Evolutionary conservation across 768 basidiomycete species (phyloP).

Genomic region (Tricholoma sp.): DNA sequence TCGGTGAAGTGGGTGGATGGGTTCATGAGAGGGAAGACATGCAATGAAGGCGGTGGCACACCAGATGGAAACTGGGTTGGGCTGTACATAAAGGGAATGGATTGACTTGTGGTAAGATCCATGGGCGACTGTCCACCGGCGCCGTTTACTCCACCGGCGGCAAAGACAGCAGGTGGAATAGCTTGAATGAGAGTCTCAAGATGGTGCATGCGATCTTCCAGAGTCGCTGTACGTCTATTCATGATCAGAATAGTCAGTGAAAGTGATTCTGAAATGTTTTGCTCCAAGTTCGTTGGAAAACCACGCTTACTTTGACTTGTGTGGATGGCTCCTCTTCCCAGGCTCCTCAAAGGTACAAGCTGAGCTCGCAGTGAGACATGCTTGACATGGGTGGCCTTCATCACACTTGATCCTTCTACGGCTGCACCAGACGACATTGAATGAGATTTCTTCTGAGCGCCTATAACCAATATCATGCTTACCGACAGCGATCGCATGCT

Average conservation of each 20-base stretch:
- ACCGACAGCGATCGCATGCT: conserved; percentile 91
- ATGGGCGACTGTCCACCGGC: conserved; percentile 26
- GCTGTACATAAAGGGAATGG: conserved; percentile 22
- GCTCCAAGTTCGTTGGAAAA: not conserved
- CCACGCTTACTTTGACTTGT: conserved; percentile 75
- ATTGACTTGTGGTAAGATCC: conserved; percentile 22
- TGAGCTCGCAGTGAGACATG: conserved; percentile 77
- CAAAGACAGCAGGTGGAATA: conserved; percentile 77
- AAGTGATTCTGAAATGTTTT: not conserved
- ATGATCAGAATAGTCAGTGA: conserved; percentile 2
- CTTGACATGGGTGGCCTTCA: conserved; percentile 85
- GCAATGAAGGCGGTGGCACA: conserved; percentile 74
- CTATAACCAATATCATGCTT: conserved; percentile 31
- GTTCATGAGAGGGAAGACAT: conserved; percentile 73
- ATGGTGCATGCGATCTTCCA: conserved; percentile 87
- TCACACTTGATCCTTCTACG: conserved; percentile 85
- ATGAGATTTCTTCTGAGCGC: not conserved
- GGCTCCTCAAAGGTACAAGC: conserved; percentile 86
- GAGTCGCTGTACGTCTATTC: conserved; percentile 69
- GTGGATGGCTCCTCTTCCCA: conserved; percentile 78
- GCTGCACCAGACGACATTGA: conserved; percentile 30
- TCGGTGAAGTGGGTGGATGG: conserved; percentile 73
- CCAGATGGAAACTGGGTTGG: conserved; percentile 38
- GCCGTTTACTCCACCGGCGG: conserved; percentile 43
- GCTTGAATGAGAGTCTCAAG: conserved; percentile 81